These are phyloP conservation scores for Colletotrichum horii DNA, from an alignment of 2,329 filamentous ascomycete species.

Conservation along the genomic window DNA sequence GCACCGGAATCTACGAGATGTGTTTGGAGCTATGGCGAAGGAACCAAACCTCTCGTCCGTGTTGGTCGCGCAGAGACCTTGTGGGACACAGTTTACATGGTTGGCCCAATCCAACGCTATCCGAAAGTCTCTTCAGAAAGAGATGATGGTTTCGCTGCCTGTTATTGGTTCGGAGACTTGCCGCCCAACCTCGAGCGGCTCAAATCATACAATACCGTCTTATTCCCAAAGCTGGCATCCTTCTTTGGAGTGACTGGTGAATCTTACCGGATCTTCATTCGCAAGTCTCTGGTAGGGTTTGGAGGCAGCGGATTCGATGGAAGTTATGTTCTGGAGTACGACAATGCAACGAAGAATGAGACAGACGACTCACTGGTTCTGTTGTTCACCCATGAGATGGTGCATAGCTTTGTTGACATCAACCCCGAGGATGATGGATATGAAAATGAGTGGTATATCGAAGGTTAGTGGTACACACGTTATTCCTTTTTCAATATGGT, in stretches of 20 bases:
- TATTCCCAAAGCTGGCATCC: slow-evolving; percentile 12
- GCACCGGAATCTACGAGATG: slow-evolving; percentile 17
- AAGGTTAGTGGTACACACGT: slow-evolving; percentile 2
- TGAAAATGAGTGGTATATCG: slow-evolving; percentile 21
- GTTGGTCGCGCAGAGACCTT: slow-evolving; percentile 4
- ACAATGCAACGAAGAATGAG: neutral
- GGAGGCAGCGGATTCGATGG: slow-evolving; percentile 12
- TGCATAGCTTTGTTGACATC: slow-evolving; percentile 18
- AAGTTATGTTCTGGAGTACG: slow-evolving; percentile 21
- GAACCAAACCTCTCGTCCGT: slow-evolving; percentile 5
- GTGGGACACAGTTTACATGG: slow-evolving; percentile 20
- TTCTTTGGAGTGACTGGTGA: slow-evolving; percentile 6
- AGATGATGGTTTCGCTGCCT: neutral
- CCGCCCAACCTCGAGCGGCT: slow-evolving; percentile 12
- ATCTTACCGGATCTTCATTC: slow-evolving; percentile 21
- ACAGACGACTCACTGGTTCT: neutral
- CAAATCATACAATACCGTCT: slow-evolving; percentile 10
- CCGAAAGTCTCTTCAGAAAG: neutral
- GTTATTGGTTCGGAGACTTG: slow-evolving; percentile 22
- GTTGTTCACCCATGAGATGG: slow-evolving; percentile 22
- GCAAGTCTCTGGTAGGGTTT: slow-evolving; percentile 4
- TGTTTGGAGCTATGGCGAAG: slow-evolving; percentile 24
- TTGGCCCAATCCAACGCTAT: slow-evolving; percentile 13
- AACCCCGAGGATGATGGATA: slow-evolving; percentile 8
- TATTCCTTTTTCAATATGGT: too few species aligned